Base-by-base conservation (phyloP, 2,329 filamentous ascomycete genomes). In the Apiospora marii region DNA sequence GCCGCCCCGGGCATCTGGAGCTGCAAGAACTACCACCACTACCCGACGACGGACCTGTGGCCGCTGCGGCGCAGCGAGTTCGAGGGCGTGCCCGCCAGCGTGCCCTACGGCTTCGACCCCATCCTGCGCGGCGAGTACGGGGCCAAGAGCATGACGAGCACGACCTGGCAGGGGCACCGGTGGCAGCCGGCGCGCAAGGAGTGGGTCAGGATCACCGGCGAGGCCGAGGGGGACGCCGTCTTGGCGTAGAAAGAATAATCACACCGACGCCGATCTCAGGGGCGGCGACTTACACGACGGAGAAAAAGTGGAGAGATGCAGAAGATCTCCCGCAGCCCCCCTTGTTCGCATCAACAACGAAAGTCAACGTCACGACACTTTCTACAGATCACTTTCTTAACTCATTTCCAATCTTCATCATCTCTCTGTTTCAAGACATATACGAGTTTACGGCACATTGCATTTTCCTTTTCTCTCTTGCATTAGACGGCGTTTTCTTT, bases 11-110 rank as follows among this genome's bases (percentile, higher is more conserved):
- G 92, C 8, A 81, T 93, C 43, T 93, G 92, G 90, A 91, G 89
- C 78, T 96, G 93, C 84, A 96, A 96, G 85, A 95, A 96, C 79
- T 88, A 88, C 78, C 94, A 97, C 82, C 85, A 87, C 67, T 96
- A 96, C 81, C 82, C 84, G 58, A 91, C 88, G 37, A 84, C 84
- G n/a, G 93, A 96, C 77, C 84, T 96, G 16, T 96, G 91, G 83
- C 94, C 94, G 4, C 85, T 96, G 86, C 88, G 93, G 22, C 86
- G 91, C 79, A 93, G 91, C 37, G 87, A 89, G 74, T 96, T 94
- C 77, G 94, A 96, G 83, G 93, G 92, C 27, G 90, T 93, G 1
- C 83, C 87, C 16, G 92, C 92, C 34, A 87, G 87, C 75, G 88
- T 96, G 34, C 94, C 94, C 4, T 92, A 90, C 79, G 86, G 85